Percentiles rank a stretch among this genome's conserved stretches.
Evolutionary conservation across 2,329 filamentous ascomycete genomes (phyloP).

Genomic region (Lasiodiplodia gonubiensis): DNA sequence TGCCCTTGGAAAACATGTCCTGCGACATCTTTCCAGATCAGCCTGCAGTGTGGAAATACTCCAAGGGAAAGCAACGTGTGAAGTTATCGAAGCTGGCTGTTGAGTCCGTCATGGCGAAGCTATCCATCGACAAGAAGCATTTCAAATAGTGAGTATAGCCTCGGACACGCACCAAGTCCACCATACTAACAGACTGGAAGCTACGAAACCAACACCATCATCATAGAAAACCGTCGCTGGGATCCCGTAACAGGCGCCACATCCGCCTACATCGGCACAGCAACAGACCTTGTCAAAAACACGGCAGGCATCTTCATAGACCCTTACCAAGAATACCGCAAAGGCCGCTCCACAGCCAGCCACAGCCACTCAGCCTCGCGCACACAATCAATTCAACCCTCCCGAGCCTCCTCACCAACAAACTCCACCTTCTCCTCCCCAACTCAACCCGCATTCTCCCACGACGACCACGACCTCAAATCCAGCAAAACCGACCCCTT

Average conservation of each 20-base stretch:
- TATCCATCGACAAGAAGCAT: not conserved
- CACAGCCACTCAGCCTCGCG: not conserved
- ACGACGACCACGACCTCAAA: not conserved
- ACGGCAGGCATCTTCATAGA: constrained; percentile 59
- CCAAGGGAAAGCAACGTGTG: not conserved
- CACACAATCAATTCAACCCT: not conserved
- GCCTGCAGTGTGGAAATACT: constrained; percentile 69
- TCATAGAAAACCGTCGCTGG: constrained; percentile 47
- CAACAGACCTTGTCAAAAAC: constrained; percentile 62
- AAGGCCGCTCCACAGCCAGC: not conserved
- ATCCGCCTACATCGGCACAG: constrained; percentile 62
- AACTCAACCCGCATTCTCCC: not conserved
- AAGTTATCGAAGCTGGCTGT: not conserved
- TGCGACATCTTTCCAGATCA: constrained; percentile 72
- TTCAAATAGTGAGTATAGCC: not conserved
- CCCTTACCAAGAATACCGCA: constrained; percentile 12
- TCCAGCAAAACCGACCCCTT: not conserved
- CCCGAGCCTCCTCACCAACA: not conserved
- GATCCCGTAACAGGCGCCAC: constrained; percentile 70
- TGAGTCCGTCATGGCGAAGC: not conserved
- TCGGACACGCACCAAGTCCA: not conserved
- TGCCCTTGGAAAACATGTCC: constrained; percentile 53
- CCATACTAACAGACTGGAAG: not conserved
- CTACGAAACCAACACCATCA: constrained; percentile 6
- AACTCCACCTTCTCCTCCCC: not conserved